phyloP scores from a whole-genome alignment of 2,329 filamentous ascomycete species.

The Exophiala aquamarina region DNA sequence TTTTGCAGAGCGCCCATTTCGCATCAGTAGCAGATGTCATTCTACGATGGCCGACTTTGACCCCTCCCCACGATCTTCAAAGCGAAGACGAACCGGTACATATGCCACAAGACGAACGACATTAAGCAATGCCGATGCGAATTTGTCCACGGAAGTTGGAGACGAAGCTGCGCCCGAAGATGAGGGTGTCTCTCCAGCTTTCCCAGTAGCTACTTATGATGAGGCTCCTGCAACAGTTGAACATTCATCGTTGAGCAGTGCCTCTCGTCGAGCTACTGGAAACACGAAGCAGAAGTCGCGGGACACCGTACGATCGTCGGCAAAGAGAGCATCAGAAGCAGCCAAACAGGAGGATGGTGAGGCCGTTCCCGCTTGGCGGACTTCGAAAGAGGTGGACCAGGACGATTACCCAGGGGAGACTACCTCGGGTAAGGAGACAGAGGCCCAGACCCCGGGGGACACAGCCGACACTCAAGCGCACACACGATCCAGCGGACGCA shows the following conservation, averaged over 20 bases:
- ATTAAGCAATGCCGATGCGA: conserved; percentile 1
- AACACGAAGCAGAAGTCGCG: too few relatives aligned
- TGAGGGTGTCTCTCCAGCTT: too few relatives aligned
- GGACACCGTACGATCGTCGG: too few relatives aligned
- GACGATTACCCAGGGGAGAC: not conserved
- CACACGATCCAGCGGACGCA: conserved; percentile 12
- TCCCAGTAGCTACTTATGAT: too few relatives aligned
- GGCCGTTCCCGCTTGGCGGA: not conserved
- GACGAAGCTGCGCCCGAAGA: not conserved
- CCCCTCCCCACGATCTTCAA: conserved; percentile 21
- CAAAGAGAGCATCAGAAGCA: not conserved
- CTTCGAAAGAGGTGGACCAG: too few relatives aligned
- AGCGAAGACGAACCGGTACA: conserved; percentile 26
- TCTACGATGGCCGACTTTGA: conserved; percentile 16
- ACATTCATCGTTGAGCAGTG: too few relatives aligned
- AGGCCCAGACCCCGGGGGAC: not conserved
- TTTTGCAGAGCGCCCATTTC: too few relatives aligned
- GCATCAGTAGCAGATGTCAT: too few relatives aligned
- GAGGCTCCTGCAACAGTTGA: too few relatives aligned
- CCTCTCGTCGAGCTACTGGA: too few relatives aligned
- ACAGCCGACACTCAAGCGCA: not conserved
- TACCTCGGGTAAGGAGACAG: not conserved
- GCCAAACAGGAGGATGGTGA: not conserved
- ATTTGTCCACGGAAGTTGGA: not conserved
- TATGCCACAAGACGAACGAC: conserved; percentile 21